Base-by-base conservation (phyloP, 1,284 basidiomycete genomes). In the Ustilago cynodontis region DNA sequence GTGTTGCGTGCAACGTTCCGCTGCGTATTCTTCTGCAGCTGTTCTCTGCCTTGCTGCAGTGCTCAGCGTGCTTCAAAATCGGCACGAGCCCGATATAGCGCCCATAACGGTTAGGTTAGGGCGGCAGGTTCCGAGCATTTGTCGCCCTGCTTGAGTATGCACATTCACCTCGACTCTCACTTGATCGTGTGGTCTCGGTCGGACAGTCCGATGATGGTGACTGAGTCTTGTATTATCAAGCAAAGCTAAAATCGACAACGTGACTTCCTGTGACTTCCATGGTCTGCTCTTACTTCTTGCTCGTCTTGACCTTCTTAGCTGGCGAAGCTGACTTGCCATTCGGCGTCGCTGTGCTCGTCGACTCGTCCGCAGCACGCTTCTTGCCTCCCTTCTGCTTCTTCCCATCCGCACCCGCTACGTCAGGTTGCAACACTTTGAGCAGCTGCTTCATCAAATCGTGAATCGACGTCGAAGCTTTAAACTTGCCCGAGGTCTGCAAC, bases 361-460 rank as follows among this genome's bases (percentile, higher is more conserved):
- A 18, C 20, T 68, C 73, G 0, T 76, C 60, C 6, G 73, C 57
- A 31, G 65, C 43, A 4, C 73, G 65, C 64, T 80, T 76, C 72
- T 79, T 65, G 24, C 49, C 56, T 35, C 39, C 41, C 31, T 26
- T 24, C 29, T 60, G 50, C 39, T 26, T 26, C 41, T 43, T 43
- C 0, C 41, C 41, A 43, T 20, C 73, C 22, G 71, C 31, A n/a
- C 60, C 62, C 18, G 24, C 35, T 18, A 59, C 49, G 26, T 56
- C 58, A 4, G 71, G 33, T 65, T 82, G 56, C 60, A 78, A 64
- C 76, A 85, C 52, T 41, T 65, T 45, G 59, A 87, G 78, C 33
- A 90, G 83, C 82, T 92, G 90, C 79, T 85, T 88, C 74, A 90
- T 88, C 79, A 90, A 86, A 39, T 86, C 86, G 37, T 88, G 87